phyloP scores from a whole-genome alignment of 2,329 filamentous ascomycete genomes.

The Volutella citrinella region DNA sequence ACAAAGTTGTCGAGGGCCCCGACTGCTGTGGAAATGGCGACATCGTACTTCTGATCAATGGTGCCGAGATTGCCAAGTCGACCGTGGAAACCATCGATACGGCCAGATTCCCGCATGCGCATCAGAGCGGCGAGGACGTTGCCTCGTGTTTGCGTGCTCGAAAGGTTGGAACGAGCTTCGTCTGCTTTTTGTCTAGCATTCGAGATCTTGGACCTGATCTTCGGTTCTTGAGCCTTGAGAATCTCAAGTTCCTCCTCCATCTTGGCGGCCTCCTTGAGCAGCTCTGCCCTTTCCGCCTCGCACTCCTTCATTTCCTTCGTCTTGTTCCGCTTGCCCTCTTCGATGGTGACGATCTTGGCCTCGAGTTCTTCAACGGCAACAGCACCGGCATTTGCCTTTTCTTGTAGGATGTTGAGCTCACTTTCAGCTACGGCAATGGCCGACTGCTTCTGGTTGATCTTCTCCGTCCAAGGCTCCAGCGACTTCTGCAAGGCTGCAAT shows the following conservation, averaged over 20 bases:
- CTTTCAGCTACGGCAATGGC: constrained; percentile 92
- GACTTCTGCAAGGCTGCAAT: constrained; percentile 91
- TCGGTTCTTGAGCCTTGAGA: constrained; percentile 73
- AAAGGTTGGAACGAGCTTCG: constrained; percentile 86
- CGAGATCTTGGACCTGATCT: constrained; percentile 80
- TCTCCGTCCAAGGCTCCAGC: constrained; percentile 93
- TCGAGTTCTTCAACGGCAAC: constrained; percentile 81
- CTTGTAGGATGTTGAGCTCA: constrained; percentile 85
- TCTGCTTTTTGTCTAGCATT: constrained; percentile 92
- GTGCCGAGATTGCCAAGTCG: constrained; percentile 90
- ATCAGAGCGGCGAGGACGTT: constrained; percentile 90
- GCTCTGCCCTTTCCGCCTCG: constrained; percentile 65
- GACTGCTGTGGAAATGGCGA: constrained; percentile 97
- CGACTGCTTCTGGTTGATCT: constrained; percentile 94
- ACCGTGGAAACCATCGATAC: constrained; percentile 96
- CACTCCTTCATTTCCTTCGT: constrained; percentile 71
- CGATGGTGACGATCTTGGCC: constrained; percentile 70
- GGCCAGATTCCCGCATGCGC: constrained; percentile 91
- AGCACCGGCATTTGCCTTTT: constrained; percentile 84
- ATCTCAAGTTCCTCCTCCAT: constrained; percentile 71
- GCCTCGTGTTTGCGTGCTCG: constrained; percentile 86
- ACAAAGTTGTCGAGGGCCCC: constrained; percentile 92
- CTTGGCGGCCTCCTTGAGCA: constrained; percentile 73
- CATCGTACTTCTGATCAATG: constrained; percentile 91
- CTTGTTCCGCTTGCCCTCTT: constrained; percentile 70